These are phyloP conservation scores for Phialocephala subalpina DNA, from an alignment of 2,329 filamentous ascomycete genomes.

Conservation along the genomic window DNA sequence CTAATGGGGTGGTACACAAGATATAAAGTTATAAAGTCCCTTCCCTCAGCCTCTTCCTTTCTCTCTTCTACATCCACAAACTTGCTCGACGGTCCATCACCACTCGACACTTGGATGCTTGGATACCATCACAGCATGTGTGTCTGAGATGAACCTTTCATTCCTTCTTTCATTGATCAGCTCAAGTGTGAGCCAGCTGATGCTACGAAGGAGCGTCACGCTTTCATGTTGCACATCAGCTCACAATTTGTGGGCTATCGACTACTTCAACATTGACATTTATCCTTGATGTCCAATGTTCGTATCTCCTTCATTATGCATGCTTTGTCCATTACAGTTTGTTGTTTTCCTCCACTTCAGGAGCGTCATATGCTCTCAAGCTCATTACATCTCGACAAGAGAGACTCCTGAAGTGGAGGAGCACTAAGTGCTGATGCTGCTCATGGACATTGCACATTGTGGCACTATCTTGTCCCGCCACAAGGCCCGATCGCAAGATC, in stretches of 20 bases:
- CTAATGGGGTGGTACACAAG: not conserved
- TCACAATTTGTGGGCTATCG: not conserved
- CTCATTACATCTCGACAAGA: not conserved
- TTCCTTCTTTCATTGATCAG: not conserved
- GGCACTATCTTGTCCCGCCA: not conserved
- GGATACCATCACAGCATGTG: not conserved
- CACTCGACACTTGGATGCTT: not conserved
- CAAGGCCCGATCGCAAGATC: not conserved
- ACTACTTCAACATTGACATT: not conserved
- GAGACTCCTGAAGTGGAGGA: not conserved
- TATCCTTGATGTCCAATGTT: not conserved
- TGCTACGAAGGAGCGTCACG: not conserved
- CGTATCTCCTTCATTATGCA: not conserved
- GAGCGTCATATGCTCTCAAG: not conserved
- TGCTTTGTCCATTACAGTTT: not conserved
- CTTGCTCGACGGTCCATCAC: not conserved
- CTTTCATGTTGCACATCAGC: not conserved
- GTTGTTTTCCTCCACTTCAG: not conserved
- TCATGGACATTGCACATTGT: not conserved
- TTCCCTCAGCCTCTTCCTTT: not conserved
- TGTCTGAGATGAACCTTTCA: not conserved
- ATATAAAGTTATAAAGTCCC: not conserved
- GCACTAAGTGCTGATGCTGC: not conserved
- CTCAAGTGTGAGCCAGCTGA: not conserved
- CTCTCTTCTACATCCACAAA: not conserved